Evolutionary conservation across 2,329 filamentous ascomycete species (phyloP).

Genomic region (Juglanconis oblonga): DNA sequence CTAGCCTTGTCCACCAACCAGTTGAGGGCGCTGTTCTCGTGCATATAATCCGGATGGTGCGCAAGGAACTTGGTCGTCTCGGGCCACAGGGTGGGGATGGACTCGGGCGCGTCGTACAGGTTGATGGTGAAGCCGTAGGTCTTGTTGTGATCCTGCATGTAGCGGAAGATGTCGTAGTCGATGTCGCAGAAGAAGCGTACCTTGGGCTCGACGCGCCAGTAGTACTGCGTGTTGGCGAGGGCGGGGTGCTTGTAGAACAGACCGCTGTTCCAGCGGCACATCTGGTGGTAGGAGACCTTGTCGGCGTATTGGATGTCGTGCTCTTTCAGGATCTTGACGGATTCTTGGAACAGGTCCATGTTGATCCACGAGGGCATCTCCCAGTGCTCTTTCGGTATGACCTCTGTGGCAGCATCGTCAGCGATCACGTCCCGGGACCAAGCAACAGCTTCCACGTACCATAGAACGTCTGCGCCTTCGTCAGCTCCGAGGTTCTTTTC

Average conservation of each 20-base stretch:
- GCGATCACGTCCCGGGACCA: slow-evolving; percentile 3
- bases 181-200: slow-evolving; percentile 99
- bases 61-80: slow-evolving; percentile 88
- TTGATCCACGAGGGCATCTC: slow-evolving; percentile 90
- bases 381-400: slow-evolving; percentile 96
- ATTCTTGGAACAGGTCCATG: slow-evolving; percentile 78
- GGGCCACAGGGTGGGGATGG: slow-evolving; percentile 89
- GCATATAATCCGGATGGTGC: slow-evolving; percentile 76
- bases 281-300: slow-evolving; percentile 91
- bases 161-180: slow-evolving; percentile 97
- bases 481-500: slow-evolving; percentile 71
- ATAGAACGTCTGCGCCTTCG: slow-evolving; percentile 84
- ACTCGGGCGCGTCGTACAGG: slow-evolving; percentile 87
- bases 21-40: slow-evolving; percentile 78
- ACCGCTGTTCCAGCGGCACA: slow-evolving; percentile 99
- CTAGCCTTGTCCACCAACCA: slow-evolving; percentile 80
- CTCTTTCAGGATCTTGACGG: slow-evolving; percentile 76
- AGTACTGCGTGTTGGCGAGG: slow-evolving; percentile 78
- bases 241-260: slow-evolving; percentile 97
- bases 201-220: slow-evolving; percentile 98
- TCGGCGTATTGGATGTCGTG: slow-evolving; percentile 87
- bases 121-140: slow-evolving; percentile 99
- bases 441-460: slow-evolving; percentile 47
- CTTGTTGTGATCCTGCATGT: slow-evolving; percentile 98
- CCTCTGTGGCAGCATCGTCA: slow-evolving; percentile 48